Evolutionary conservation across 768 basidiomycete genomes (phyloP).

Genomic region (Pleurotus tuber-regium): DNA sequence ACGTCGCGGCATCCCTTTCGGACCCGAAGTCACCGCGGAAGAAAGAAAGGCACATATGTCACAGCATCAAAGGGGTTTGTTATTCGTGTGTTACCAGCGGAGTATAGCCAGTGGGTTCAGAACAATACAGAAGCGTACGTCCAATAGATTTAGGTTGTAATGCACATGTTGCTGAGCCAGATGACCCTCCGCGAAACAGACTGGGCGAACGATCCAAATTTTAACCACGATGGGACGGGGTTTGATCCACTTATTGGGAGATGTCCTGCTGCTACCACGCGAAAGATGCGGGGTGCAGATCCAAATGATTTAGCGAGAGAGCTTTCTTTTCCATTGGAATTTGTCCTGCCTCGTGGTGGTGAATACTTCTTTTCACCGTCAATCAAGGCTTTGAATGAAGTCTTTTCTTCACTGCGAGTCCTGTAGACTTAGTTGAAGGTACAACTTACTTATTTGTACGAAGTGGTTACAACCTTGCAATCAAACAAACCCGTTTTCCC

Average conservation of each 20-base stretch:
- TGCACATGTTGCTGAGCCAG: not conserved
- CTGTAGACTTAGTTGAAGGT: too few species aligned
- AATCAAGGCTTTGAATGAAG: constrained; percentile 9
- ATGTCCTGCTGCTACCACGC: constrained; percentile 5
- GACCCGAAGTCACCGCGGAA: constrained; percentile 42
- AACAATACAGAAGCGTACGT: constrained; percentile 38
- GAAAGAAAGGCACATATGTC: constrained; percentile 37
- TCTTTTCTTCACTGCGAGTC: too few species aligned
- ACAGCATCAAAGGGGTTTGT: constrained; percentile 39
- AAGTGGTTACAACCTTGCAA: too few species aligned
- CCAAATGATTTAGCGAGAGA: not conserved
- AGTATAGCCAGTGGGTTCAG: constrained; percentile 38
- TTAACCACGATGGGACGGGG: constrained; percentile 35
- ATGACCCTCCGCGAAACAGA: constrained; percentile 18
- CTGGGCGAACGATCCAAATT: constrained; percentile 36
- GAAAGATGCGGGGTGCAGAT: not conserved
- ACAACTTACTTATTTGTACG: too few species aligned
- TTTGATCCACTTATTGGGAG: constrained; percentile 48
- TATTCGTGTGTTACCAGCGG: constrained; percentile 44
- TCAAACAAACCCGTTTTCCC: too few species aligned
- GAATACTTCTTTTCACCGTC: constrained; percentile 16
- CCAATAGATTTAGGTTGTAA: not conserved
- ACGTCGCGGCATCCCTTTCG: constrained; percentile 36
- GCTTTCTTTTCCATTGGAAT: not conserved
- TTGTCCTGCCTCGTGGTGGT: constrained; percentile 14